Evolutionary conservation across 345 rosid genomes (phyloP), one percentile per base, ranked within the genome.

Genomic region (Aegle marmelos): DNA sequence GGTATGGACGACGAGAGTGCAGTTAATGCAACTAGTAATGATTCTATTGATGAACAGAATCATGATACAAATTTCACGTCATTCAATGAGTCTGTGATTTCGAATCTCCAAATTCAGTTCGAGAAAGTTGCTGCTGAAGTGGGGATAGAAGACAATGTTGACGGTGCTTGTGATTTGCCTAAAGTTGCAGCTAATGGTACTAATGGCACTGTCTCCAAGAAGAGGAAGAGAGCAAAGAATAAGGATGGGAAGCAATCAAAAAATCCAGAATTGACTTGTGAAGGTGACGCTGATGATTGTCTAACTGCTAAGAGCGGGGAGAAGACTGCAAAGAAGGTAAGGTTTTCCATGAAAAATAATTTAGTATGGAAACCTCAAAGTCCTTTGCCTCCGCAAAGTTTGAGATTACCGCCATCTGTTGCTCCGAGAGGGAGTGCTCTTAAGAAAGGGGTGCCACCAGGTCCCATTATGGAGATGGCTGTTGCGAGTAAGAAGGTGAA

Each of bases 381-480:
- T 79, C 99, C 99, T 57, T 78, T 96, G 70, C 99, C 99, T 76
- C 99, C 98, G 19, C 90, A 94, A 73, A 89, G 87, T 78, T 77
- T 96, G 88, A 92, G 99, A 84, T 79, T 94, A 83, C 99, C 99
- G 1, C 97, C 99, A 3, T 91, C 99, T 73, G 92, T 87, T 71
- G 92, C 95, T 16, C 99, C 99, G 8, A 85, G 99, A 83, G 99
- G 99, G 81, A 96, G 99, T 88, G 99, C 99, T 25, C 93, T 96
- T 25, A 96, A 96, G 89, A 79, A 91, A 85, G 99, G 99, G 28
- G 68, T 95, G 60, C 89, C 93, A 37, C 91, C 99, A 6, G 99
- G 99, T 80, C 99, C 99, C 28, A 70, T 94, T 58, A 88, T 83
- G 82, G 97, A 90, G 81, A 64, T 88, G 82, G 76, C 92, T 63